Evolutionary conservation across 2,329 filamentous ascomycete genomes (phyloP).

Genomic region (Zasmidium angulare): DNA sequence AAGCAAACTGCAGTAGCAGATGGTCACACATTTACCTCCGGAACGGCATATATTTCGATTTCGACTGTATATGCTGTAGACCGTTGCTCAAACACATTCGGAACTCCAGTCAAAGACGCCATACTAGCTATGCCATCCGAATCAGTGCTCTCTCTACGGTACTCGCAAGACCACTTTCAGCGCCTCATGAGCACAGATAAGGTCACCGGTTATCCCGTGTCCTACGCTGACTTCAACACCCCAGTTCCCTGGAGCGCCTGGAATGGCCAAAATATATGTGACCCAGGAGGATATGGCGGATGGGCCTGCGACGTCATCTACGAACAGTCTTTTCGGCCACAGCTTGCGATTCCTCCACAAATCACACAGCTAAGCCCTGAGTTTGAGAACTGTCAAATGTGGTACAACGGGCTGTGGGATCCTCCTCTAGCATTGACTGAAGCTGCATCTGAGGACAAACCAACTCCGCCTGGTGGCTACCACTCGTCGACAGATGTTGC

Average conservation of each 20-base stretch:
- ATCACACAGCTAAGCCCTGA: conserved; percentile 27
- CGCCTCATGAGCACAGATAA: conserved; percentile 22
- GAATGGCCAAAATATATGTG: conserved; percentile 26
- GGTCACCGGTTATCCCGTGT: conserved; percentile 31
- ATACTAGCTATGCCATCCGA: conserved; percentile 32
- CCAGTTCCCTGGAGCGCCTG: conserved; percentile 33
- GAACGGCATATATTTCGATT: conserved; percentile 33
- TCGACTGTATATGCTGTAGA: conserved; percentile 28
- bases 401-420: conserved; percentile 33
- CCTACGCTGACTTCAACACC: conserved; percentile 31
- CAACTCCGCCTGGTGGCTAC: conserved; percentile 15
- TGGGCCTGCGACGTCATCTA: conserved; percentile 27
- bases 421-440: conserved; percentile 27
- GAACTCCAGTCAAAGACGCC: conserved; percentile 23
- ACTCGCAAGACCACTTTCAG: conserved; percentile 30
- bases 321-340: conserved; percentile 25
- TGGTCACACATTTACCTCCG: conserved; percentile 30
- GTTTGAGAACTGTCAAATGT: conserved; percentile 30
- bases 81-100: conserved; percentile 24
- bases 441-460: conserved; percentile 11
- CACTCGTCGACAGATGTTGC: conserved; percentile 10
- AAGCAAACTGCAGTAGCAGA: conserved; percentile 21
- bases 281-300: conserved; percentile 9
- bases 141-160: conserved; percentile 30
- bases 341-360: conserved; percentile 31